Evolutionary conservation across 129 eudicot species (phyloP).

Genomic region (Arctium lappa): DNA sequence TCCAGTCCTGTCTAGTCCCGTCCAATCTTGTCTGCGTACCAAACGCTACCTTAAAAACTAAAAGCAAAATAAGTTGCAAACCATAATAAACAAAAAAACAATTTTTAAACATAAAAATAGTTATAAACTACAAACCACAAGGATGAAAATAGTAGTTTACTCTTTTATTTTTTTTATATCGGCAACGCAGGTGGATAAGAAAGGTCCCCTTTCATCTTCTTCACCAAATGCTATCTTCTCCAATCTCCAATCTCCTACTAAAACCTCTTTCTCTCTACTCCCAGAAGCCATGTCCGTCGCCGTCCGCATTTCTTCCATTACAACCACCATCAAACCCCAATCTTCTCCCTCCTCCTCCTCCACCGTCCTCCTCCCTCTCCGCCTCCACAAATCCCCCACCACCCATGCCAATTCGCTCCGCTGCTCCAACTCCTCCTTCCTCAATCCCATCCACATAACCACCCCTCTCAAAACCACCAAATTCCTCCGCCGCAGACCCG

Average conservation of each 20-base stretch:
- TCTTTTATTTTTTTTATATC: background rate
- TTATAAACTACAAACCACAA: no score
- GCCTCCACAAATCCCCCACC: conserved; percentile 21
- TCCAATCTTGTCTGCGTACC: no score
- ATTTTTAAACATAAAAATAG: no score
- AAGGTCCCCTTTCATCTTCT: background rate
- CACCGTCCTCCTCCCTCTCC: conserved; percentile 30
- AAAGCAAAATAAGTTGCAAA: no score
- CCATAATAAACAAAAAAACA: no score
- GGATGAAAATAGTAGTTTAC: no score
- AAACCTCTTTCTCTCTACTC: background rate
- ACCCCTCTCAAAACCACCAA: conserved; percentile 13
- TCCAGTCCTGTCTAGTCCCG: no score
- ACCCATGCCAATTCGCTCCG: conserved; percentile 20
- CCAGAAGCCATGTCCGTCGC: conserved; percentile 38
- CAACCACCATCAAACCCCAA: conserved; percentile 21
- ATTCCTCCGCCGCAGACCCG: conserved; percentile 13
- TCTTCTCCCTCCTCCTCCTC: conserved; percentile 18
- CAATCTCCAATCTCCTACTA: conserved; percentile 3
- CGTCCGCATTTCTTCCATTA: conserved; percentile 27
- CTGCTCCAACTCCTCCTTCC: conserved; percentile 41
- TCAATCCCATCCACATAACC: conserved; percentile 36
- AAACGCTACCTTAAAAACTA: no score
- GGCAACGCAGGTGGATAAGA: conserved; percentile 25
- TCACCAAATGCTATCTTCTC: conserved; percentile 10